Evolutionary conservation across 1,284 basidiomycete genomes (phyloP).

Genomic region (Cystobasidium pallidum): DNA sequence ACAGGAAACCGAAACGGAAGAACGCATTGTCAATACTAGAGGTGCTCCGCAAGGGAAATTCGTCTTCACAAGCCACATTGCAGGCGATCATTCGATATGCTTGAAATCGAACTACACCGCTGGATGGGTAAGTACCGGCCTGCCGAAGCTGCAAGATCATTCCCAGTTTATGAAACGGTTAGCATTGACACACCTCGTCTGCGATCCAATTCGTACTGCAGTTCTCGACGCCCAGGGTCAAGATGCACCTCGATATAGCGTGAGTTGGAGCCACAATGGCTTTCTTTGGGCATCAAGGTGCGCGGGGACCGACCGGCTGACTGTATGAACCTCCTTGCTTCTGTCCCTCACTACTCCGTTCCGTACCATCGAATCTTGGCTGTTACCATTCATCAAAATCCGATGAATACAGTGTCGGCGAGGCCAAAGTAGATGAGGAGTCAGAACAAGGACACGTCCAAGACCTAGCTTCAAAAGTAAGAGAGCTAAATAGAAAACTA

Average conservation of each 20-base stretch:
- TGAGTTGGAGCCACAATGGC: slow-evolving; percentile 60
- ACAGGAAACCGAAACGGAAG: slow-evolving; percentile 75
- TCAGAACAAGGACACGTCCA: slow-evolving; percentile 80
- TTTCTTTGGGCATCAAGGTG: too few species aligned
- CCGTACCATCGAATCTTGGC: too few species aligned
- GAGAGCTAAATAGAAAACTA: slow-evolving; percentile 89
- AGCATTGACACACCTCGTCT: not conserved
- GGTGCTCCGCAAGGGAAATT: slow-evolving; percentile 89
- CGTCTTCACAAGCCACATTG: slow-evolving; percentile 94
- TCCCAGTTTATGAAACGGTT: too few species aligned
- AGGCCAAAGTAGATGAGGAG: slow-evolving; percentile 54
- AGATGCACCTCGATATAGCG: slow-evolving; percentile 90
- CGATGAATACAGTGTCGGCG: slow-evolving; percentile 47
- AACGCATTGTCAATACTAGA: slow-evolving; percentile 79
- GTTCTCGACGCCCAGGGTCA: slow-evolving; percentile 82
- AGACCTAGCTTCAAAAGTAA: slow-evolving; percentile 80
- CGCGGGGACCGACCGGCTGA: too few species aligned
- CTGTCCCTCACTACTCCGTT: too few species aligned
- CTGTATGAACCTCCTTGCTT: too few species aligned
- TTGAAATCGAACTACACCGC: slow-evolving; percentile 82
- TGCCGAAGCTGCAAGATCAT: not conserved
- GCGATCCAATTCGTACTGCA: not conserved
- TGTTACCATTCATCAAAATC: too few species aligned
- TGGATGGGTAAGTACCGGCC: slow-evolving; percentile 62
- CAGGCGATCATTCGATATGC: slow-evolving; percentile 96